Percentiles rank a stretch among this genome's conserved stretches.
These are phyloP conservation scores for Ascomycota sp. DNA, from an alignment of 2,329 filamentous ascomycete species.

Conservation along the genomic window DNA sequence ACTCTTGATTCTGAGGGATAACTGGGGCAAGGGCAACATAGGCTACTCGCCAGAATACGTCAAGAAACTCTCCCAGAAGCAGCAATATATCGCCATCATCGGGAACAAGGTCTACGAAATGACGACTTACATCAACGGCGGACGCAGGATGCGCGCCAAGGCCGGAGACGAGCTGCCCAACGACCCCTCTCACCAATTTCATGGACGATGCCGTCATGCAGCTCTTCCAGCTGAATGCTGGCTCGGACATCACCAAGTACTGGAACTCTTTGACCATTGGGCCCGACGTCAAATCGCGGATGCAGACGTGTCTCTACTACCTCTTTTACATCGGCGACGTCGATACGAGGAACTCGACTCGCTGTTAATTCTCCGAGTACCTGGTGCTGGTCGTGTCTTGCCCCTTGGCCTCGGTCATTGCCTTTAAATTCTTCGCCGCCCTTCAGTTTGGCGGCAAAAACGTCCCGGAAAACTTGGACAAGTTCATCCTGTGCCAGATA, in stretches of 20 bases:
- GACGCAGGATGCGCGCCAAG: slow-evolving; percentile 41
- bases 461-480: slow-evolving; percentile 86
- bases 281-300: slow-evolving; percentile 34
- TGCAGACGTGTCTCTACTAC: slow-evolving; percentile 76
- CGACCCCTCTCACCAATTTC: slow-evolving; percentile 44
- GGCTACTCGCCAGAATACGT: slow-evolving; percentile 70
- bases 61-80: slow-evolving; percentile 40
- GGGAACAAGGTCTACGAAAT: slow-evolving; percentile 72
- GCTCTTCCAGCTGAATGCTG: slow-evolving; percentile 58
- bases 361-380: slow-evolving; percentile 77
- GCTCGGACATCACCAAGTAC: slow-evolving; percentile 62
- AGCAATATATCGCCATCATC: slow-evolving; percentile 56
- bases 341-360: slow-evolving; percentile 71
- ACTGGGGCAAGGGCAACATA: slow-evolving; percentile 71
- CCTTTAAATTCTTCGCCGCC: slow-evolving; percentile 92
- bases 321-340: slow-evolving; percentile 85
- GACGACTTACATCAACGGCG: slow-evolving; percentile 61
- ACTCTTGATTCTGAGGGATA: slow-evolving; percentile 55
- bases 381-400: slow-evolving; percentile 72
- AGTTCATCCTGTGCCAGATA: slow-evolving; percentile 95
- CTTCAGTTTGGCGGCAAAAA: slow-evolving; percentile 87
- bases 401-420: slow-evolving; percentile 61
- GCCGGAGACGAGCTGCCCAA: slow-evolving; percentile 27
- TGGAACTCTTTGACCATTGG: slow-evolving; percentile 54
- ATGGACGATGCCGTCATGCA: slow-evolving; percentile 57